phyloP scores from a whole-genome alignment of 805 yeast genomes.

The Yueomyces sinensis region DNA sequence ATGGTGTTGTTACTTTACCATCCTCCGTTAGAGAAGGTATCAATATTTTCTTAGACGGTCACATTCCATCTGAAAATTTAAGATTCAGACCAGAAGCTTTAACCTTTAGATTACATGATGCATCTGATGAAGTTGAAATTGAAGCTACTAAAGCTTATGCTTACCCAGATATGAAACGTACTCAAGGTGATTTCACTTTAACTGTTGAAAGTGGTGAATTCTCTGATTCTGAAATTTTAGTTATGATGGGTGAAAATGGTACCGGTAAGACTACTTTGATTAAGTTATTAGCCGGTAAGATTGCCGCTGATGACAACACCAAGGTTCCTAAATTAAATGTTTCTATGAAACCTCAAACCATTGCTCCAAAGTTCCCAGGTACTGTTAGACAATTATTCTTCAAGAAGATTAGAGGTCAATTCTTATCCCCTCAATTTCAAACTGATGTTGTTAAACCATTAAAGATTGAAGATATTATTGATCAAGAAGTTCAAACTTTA shows the following conservation, averaged over 20 bases:
- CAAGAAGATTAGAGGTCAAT: conserved; percentile 89
- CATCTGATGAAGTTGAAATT: conserved; percentile 48
- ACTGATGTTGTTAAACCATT: conserved; percentile 96
- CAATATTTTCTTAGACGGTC: conserved; percentile 96
- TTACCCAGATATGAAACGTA: conserved; percentile 77
- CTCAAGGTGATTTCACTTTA: conserved; percentile 92
- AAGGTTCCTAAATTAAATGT: conserved; percentile 82
- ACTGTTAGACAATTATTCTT: conserved; percentile 95
- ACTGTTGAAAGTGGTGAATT: conserved; percentile 77
- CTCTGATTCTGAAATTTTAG: conserved; percentile 91
- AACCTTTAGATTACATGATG: conserved; percentile 83
- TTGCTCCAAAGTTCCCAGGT: conserved; percentile 97
- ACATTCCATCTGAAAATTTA: conserved; percentile 91
- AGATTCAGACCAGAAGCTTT: conserved; percentile 93
- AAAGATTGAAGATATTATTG: conserved; percentile 84
- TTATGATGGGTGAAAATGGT: conserved; percentile 99
- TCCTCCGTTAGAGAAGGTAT: conserved; percentile 98
- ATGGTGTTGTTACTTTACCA: conserved; percentile 97
- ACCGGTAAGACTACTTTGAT: conserved; percentile 99
- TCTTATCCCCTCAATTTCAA: conserved; percentile 94
- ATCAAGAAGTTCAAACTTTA: conserved; percentile 93
- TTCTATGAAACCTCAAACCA: conserved; percentile 98
- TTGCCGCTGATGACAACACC: conserved; percentile 75
- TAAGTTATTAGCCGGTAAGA: conserved; percentile 86
- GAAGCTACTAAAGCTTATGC: conserved; percentile 69